Evolutionary conservation across 106 monocot species (phyloP).

Genomic region (Dendrobium nobile): DNA sequence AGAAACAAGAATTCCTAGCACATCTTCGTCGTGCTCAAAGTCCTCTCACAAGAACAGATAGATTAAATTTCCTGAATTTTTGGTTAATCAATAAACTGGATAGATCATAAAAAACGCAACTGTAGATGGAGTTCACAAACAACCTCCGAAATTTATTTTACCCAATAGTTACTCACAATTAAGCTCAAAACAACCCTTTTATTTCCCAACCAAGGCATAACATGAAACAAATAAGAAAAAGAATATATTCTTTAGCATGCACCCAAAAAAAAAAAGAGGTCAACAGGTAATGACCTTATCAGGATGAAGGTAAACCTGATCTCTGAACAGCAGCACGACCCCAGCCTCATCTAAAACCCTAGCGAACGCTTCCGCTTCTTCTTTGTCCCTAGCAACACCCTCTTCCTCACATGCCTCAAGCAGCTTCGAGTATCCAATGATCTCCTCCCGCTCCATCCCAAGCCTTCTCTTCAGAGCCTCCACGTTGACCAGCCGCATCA

Average conservation of each 20-base stretch:
- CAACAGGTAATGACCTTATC: slow-evolving; percentile 50
- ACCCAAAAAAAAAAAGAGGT: background rate
- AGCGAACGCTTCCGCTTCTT: slow-evolving; percentile 67
- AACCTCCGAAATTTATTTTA: background rate
- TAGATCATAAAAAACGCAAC: background rate
- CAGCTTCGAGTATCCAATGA: slow-evolving; percentile 67
- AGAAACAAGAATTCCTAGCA: background rate
- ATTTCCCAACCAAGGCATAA: background rate
- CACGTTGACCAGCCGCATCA: slow-evolving; percentile 85
- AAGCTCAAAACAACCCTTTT: background rate
- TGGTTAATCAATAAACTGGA: background rate
- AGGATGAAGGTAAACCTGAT: slow-evolving; percentile 89
- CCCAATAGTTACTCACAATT: no score
- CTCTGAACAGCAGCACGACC: slow-evolving; percentile 74
- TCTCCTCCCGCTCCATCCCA: slow-evolving; percentile 51
- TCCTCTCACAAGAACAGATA: background rate
- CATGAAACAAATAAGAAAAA: background rate
- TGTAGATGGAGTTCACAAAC: background rate
- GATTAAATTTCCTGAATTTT: background rate
- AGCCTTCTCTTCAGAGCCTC: slow-evolving; percentile 77
- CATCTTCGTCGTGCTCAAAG: background rate
- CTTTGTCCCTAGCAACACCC: slow-evolving; percentile 50
- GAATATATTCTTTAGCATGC: no score
- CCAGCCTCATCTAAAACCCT: slow-evolving; percentile 83
- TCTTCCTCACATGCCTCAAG: slow-evolving; percentile 53